Evolutionary conservation across 352 stramenopile species (phyloP).

Genomic region (Globisporangium paddicum): DNA sequence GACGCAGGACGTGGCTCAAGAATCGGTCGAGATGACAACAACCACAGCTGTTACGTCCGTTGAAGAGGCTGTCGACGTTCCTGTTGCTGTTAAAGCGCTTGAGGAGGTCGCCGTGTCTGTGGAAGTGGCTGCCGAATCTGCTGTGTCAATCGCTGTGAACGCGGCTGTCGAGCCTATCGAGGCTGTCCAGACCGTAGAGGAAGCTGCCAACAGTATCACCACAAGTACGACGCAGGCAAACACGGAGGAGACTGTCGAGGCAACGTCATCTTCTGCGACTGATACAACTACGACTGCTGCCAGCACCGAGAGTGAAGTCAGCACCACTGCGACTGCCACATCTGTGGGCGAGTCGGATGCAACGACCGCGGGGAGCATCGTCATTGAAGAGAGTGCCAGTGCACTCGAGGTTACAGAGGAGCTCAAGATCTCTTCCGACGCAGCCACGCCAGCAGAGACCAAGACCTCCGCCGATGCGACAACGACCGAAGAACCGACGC

Average conservation of each 20-base stretch:
- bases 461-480: neutral
- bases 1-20: neutral
- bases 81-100: neutral
- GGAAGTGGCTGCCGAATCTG: conserved; percentile 11
- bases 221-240: neutral
- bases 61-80: neutral
- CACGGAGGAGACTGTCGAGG: neutral
- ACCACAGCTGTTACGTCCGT: neutral
- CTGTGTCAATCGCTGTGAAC: neutral
- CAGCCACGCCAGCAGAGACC: neutral
- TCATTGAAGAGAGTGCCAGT: neutral
- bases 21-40: neutral
- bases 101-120: neutral
- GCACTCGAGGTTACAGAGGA: neutral
- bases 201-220: neutral
- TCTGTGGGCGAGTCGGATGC: neutral
- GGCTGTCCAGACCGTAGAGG: neutral
- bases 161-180: neutral
- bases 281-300: neutral
- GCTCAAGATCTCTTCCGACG: neutral
- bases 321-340: neutral
- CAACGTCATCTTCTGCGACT: neutral
- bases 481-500: neutral
- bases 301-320: neutral
- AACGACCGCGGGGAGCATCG: neutral